Evolutionary conservation across 2,329 filamentous ascomycete species (phyloP), one percentile per base, ranked within the genome.

Genomic region (Xylaria hypoxylon): DNA sequence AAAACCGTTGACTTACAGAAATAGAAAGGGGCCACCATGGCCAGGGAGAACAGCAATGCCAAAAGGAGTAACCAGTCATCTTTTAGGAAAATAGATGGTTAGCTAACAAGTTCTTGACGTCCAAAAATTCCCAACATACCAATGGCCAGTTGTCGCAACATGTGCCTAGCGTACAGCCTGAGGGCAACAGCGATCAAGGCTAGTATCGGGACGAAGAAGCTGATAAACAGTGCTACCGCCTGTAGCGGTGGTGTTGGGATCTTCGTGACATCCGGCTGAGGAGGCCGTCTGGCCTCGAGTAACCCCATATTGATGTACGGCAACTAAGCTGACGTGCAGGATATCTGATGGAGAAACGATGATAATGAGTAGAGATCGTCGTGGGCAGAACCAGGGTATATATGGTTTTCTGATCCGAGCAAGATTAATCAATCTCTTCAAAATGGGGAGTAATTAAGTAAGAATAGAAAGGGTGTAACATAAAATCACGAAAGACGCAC

Each of bases 201-300:
- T 15, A 79, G 33, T 4, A 64, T 61, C 1, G 78, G 77, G 17
- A 79, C 77, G 51, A 78, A 62, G 65, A 80, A 78, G 19, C 76
- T 70, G 44, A 79, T 68, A 45, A 74, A 74, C 3, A 79, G 60
- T 1, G 72, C 78, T 10, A 67, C 65, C 7, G 69, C 61, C 51
- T 80, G 78, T 15, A 77, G 73, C n/a, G 75, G 69, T 11, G 77
- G 74, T 11, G 77, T 78, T 1, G 77, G 77, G 7, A 78, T 76
- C 45, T 72, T 70, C 33, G 68, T 62, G 6, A 76, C 73, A 53
- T 78, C 68, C 0, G 69, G 44, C 4, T 65, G 71, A 26, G 71
- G 71, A 5, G 73, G 68, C 7, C 68, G 62, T 40, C 62, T 62
- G 11, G 28, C 24, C 4, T 58, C 45, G 38, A 68, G 57, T 11